Base-by-base conservation (phyloP, 2,329 filamentous ascomycete genomes). In the Epichloe brachyelytri region DNA sequence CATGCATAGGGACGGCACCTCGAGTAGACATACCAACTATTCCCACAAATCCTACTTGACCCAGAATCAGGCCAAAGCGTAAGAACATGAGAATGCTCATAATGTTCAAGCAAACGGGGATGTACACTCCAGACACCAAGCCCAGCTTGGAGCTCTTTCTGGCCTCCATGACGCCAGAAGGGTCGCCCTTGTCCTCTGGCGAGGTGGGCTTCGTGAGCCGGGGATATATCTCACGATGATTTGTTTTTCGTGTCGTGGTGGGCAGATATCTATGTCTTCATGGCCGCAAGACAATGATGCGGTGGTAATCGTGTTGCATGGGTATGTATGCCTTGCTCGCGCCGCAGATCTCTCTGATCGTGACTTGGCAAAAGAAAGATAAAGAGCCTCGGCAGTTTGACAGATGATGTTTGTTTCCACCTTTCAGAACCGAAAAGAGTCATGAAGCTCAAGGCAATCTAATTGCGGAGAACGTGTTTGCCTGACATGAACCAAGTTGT, bases 21-120 rank as follows among this genome's bases (percentile, higher is more conserved):
- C 11, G 10, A 46, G 19, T 36, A 22, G n/a, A 40, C 63, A 3
- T 71, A 86, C 86, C 85, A 63, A 94, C 71, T 66, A 89, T 93
- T 47, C 87, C 88, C 43, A 91, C 56, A 43, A 94, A 72, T 20
- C 88, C 88, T 55, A 85, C 78, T 62, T 91, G 85, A 8, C 88
- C 88, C 20, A 94, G 73, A 52, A 95, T 86, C 59, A 88, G 82
- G 20, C 88, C 88, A 65, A 95, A 95, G 20, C 88, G 80, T 59
- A 95, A 73, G 68, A 95, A 95, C 87, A 95, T 94, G 55, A 95
- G 77, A 66, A 95, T 94, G 59, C 86, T 91, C 57, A 94, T 71
- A 41, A 95, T 88, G 65, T 93, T 95, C 57, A 94, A 73, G 54
- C 84, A 90, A n/a, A 88, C 88, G 1, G 88, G 88, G 15, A 95